A percentile compares a stretch with the other conserved stretches of the same genome.
Conservation (phyloP, 192 early-diverging fungal genomes). For the Coemansia sp. region DNA sequence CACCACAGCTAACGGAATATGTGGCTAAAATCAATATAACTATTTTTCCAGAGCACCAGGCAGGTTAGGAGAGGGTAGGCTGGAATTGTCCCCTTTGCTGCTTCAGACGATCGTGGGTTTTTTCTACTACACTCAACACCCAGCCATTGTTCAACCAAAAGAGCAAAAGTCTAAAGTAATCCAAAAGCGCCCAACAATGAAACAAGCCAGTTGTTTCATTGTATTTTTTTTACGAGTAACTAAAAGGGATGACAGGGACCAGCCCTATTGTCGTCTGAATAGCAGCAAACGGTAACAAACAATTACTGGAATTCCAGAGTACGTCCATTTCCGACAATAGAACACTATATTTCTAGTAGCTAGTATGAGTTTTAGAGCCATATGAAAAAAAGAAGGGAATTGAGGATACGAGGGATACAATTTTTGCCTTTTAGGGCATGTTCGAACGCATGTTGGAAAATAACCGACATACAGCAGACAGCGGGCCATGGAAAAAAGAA, state of each 20-base stretch:
- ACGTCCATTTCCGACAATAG: background rate
- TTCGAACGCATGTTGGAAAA: too few species aligned
- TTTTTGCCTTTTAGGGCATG: too few species aligned
- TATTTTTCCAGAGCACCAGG: conserved; percentile 17
- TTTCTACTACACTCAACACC: too few species aligned
- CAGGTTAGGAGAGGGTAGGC: background rate
- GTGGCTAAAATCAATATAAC: conserved; percentile 24
- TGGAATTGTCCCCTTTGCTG: background rate
- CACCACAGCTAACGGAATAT: background rate
- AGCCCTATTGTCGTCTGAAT: background rate
- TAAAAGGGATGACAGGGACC: background rate
- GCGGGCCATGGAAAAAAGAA: too few species aligned
- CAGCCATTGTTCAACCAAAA: too few species aligned
- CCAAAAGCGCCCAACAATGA: too few species aligned
- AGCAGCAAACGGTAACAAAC: conserved; percentile 5
- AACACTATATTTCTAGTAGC: too few species aligned
- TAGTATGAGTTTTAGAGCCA: too few species aligned
- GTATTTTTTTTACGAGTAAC: conserved; percentile 4
- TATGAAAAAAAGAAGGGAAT: too few species aligned
- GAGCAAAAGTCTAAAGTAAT: too few species aligned
- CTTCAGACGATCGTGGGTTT: background rate
- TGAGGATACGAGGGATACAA: too few species aligned
- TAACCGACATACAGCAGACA: too few species aligned
- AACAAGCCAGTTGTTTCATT: background rate
- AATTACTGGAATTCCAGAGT: conserved; percentile 7